Conservation (phyloP, 2,329 filamentous ascomycete genomes). For the Aspergillus intermedius region DNA sequence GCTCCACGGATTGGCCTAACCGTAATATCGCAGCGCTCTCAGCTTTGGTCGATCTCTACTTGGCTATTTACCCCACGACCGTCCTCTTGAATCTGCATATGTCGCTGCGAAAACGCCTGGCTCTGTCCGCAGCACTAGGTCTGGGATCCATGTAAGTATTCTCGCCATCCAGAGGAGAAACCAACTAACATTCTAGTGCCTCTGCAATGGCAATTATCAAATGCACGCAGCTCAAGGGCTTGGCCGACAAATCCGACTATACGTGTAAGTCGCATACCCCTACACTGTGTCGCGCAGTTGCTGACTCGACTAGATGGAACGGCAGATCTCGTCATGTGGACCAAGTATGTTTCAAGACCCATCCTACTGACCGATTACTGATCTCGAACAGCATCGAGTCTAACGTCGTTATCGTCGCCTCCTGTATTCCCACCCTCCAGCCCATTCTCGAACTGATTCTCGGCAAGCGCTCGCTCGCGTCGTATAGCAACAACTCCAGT, state of each 20-base stretch:
- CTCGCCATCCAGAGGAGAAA: background rate
- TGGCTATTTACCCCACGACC: constrained; percentile 27
- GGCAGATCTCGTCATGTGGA: constrained; percentile 42
- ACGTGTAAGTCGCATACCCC: constrained; percentile 18
- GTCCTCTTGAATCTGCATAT: constrained; percentile 29
- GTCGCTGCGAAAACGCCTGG: constrained; percentile 23
- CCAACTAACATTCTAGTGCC: constrained; percentile 16
- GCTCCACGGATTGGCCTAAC: background rate
- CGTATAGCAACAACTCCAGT: constrained; percentile 8
- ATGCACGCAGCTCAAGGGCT: constrained; percentile 21
- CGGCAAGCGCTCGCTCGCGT: constrained; percentile 9
- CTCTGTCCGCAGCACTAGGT: constrained; percentile 21
- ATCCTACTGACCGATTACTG: background rate
- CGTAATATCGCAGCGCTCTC: constrained; percentile 17
- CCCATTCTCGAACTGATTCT: constrained; percentile 24
- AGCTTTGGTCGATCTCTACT: constrained; percentile 26
- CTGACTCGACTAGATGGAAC: constrained; percentile 24
- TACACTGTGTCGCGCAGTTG: too few relatives aligned
- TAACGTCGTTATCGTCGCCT: constrained; percentile 26
- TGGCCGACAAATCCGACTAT: constrained; percentile 22
- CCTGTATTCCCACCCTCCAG: constrained; percentile 29
- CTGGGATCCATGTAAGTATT: constrained; percentile 25
- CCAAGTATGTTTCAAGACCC: constrained; percentile 25
- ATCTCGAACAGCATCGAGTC: constrained; percentile 21
- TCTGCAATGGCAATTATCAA: constrained; percentile 28